phyloP scores from a whole-genome alignment of 257 asterid genomes.

The Jaltomata sinuosa region DNA sequence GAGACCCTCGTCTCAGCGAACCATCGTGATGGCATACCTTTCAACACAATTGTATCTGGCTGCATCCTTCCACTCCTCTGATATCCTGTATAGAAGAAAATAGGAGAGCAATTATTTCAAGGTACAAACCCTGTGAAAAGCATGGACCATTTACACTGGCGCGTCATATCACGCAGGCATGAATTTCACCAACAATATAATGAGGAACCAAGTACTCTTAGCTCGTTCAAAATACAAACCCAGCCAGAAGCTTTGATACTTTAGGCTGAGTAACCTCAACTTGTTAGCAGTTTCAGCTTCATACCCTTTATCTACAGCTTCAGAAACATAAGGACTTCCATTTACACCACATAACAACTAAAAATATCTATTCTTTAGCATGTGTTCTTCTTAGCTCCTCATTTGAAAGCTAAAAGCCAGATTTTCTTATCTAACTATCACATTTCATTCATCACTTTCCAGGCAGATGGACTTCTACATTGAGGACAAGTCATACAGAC shows the following conservation, averaged over 20 bases:
- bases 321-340: neutral
- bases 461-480: neutral
- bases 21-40: constrained; percentile 98
- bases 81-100: constrained; percentile 35
- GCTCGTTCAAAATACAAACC: neutral
- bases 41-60: constrained; percentile 77
- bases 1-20: constrained; percentile 95
- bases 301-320: neutral
- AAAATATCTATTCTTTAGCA: neutral
- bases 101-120: neutral
- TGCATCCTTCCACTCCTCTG: constrained; percentile 49
- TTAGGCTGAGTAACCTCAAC: neutral
- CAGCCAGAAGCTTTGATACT: neutral
- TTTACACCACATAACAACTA: neutral
- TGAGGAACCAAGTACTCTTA: neutral
- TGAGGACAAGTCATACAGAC: neutral
- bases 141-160: neutral
- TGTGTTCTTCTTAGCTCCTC: neutral
- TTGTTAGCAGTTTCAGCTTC: neutral
- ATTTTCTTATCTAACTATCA: neutral
- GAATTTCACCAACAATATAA: neutral
- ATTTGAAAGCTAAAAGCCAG: neutral
- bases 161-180: neutral
- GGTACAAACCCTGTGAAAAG: neutral
- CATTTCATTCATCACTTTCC: neutral